These are phyloP conservation scores for Colletotrichum limetticola DNA, from an alignment of 2,329 filamentous ascomycete genomes.

Conservation along the genomic window DNA sequence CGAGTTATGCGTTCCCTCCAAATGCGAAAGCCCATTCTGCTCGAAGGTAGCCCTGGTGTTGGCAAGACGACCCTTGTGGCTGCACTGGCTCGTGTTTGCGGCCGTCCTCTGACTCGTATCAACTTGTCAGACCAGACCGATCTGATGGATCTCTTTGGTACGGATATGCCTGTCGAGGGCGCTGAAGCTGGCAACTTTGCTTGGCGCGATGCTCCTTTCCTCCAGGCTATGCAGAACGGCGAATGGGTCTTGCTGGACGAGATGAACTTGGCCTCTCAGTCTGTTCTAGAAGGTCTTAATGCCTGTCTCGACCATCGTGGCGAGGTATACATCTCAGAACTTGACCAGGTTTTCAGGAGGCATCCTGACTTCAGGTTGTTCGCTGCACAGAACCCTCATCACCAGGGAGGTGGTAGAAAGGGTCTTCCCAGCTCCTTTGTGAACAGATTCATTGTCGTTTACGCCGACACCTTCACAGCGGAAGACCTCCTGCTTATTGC, in stretches of 20 bases:
- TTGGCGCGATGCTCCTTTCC: conserved; percentile 95
- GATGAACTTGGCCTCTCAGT: conserved; percentile 98
- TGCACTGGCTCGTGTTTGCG: conserved; percentile 82
- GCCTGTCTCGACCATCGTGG: conserved; percentile 96
- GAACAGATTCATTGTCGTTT: conserved; percentile 97
- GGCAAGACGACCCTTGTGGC: conserved; percentile 95
- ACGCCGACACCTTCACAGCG: conserved; percentile 87
- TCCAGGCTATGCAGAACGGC: conserved; percentile 95
- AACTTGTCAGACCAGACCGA: conserved; percentile 99
- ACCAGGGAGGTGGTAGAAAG: conserved; percentile 95
- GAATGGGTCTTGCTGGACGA: conserved; percentile 98
- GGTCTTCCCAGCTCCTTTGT: conserved; percentile 96
- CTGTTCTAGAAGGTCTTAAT: conserved; percentile 94
- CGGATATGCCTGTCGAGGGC: conserved; percentile 95
- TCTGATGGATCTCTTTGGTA: conserved; percentile 96
- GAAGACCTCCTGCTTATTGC: conserved; percentile 88
- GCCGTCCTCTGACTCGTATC: conserved; percentile 87
- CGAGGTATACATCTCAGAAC: conserved; percentile 93
- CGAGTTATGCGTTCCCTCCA: conserved; percentile 90
- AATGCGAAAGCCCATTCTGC: conserved; percentile 87
- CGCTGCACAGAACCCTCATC: conserved; percentile 96
- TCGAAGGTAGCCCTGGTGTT: conserved; percentile 97
- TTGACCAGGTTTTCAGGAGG: conserved; percentile 92
- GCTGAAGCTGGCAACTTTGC: conserved; percentile 89
- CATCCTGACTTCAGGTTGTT: conserved; percentile 95